A percentile compares a stretch with the other conserved stretches of the same genome.
These are phyloP conservation scores for Psophocarpus tetragonolobus DNA, from an alignment of 306 rosid species.

Conservation along the genomic window DNA sequence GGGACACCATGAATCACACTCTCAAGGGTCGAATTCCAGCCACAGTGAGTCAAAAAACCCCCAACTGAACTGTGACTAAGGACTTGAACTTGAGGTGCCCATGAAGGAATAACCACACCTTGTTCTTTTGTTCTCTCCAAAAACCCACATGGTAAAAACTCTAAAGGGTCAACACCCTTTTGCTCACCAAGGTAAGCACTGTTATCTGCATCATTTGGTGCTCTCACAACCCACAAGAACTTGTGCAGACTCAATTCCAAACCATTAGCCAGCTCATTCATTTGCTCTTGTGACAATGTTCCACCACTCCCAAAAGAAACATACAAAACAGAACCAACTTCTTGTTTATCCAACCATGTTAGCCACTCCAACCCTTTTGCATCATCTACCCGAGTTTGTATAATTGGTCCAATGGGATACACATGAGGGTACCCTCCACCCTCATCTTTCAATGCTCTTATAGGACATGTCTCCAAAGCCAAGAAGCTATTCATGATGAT, in stretches of 20 bases:
- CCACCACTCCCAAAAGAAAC: constrained; percentile 34
- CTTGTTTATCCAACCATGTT: neutral
- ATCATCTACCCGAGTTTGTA: neutral
- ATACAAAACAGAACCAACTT: constrained; percentile 23
- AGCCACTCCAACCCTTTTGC: neutral
- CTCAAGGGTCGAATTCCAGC: neutral
- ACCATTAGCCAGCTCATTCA: neutral
- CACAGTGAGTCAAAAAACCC: neutral
- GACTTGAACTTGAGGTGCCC: neutral
- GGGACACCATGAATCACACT: neutral
- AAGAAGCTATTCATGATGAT: neutral
- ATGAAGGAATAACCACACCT: neutral
- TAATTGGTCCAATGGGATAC: neutral
- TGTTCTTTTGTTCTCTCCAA: neutral
- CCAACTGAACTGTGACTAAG: neutral
- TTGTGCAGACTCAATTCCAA: neutral
- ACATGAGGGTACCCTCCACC: neutral
- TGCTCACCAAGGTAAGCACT: neutral
- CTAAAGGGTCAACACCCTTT: neutral
- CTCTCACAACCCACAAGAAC: neutral
- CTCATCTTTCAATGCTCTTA: neutral
- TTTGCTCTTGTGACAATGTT: neutral
- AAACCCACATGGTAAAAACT: neutral
- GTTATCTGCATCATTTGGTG: neutral
- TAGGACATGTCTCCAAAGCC: neutral